Percentiles rank a stretch among this genome's conserved stretches.
These are phyloP conservation scores for Neoboletus subvelutipes DNA, from an alignment of 768 basidiomycete genomes.

Conservation along the genomic window DNA sequence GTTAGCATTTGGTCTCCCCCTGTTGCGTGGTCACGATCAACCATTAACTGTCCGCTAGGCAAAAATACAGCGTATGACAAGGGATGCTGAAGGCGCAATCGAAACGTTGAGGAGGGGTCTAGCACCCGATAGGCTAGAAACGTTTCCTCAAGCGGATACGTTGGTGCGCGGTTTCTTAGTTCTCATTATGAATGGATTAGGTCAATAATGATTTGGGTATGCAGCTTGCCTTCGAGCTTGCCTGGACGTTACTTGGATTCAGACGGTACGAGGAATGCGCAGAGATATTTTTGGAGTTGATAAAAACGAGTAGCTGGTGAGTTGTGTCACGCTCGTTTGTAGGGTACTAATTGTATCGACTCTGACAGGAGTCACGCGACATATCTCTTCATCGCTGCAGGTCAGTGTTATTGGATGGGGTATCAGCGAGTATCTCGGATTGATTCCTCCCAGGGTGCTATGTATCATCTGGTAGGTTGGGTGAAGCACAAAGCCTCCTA, in stretches of 20 bases:
- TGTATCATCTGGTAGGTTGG: conserved; percentile 52
- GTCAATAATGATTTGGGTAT: neutral
- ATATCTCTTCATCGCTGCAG: conserved; percentile 77
- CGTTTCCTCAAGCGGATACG: conserved; percentile 72
- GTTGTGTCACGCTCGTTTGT: conserved; percentile 14
- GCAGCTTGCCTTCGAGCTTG: conserved; percentile 73
- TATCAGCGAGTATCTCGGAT: neutral
- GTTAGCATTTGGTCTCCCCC: conserved; percentile 32
- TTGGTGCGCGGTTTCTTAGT: conserved; percentile 40
- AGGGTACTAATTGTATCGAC: neutral
- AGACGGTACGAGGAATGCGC: conserved; percentile 67
- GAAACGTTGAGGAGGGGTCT: conserved; percentile 58
- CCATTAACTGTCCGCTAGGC: conserved; percentile 42
- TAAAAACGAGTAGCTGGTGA: conserved; percentile 69
- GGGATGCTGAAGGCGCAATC: conserved; percentile 66
- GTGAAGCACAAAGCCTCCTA: conserved; percentile 58
- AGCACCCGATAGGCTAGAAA: conserved; percentile 45
- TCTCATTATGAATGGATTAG: neutral
- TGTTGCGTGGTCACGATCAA: neutral
- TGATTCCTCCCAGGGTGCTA: conserved; percentile 51
- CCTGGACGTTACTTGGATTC: conserved; percentile 69
- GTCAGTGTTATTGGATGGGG: conserved; percentile 27
- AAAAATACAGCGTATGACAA: conserved; percentile 72
- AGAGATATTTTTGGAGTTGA: conserved; percentile 61
- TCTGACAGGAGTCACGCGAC: conserved; percentile 68